Evolutionary conservation across 495 filamentous ascomycete species (phyloP).

Genomic region (Xylaria longipes): DNA sequence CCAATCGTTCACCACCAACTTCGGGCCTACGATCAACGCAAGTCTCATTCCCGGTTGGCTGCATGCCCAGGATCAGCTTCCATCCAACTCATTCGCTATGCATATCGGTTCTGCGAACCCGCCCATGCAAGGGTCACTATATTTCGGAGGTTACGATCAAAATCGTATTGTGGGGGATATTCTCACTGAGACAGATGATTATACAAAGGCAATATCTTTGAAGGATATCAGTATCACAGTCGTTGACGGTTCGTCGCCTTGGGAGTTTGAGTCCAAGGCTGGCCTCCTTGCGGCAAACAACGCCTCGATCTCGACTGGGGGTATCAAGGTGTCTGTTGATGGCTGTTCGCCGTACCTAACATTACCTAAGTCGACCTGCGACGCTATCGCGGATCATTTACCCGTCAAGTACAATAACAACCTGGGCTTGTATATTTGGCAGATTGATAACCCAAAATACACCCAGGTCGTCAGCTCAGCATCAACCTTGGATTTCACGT

Average conservation of each 20-base stretch:
- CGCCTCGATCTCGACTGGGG: constrained; percentile 31
- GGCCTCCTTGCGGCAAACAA: constrained; percentile 49
- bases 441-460: constrained; percentile 50
- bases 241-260: constrained; percentile 51
- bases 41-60: constrained; percentile 43
- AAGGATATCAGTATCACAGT: constrained; percentile 53
- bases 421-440: constrained; percentile 59
- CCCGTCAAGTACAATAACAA: constrained; percentile 50
- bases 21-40: constrained; percentile 38
- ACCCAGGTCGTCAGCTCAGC: constrained; percentile 53
- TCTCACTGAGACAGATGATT: constrained; percentile 39
- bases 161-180: constrained; percentile 45
- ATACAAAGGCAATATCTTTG: constrained; percentile 41
- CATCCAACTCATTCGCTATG: constrained; percentile 59
- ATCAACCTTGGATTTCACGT: constrained; percentile 57
- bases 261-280: constrained; percentile 40
- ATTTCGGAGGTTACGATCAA: constrained; percentile 61
- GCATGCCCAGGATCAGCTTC: constrained; percentile 43
- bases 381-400: constrained; percentile 52
- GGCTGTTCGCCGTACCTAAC: constrained; percentile 56
- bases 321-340: constrained; percentile 42
- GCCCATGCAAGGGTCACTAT: constrained; percentile 49
- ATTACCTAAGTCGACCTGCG: constrained; percentile 57
- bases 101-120: constrained; percentile 58
- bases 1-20: constrained; percentile 37